Evolutionary conservation across 768 basidiomycete species (phyloP).

Genomic region (Leucocoprinus birnbaumii): DNA sequence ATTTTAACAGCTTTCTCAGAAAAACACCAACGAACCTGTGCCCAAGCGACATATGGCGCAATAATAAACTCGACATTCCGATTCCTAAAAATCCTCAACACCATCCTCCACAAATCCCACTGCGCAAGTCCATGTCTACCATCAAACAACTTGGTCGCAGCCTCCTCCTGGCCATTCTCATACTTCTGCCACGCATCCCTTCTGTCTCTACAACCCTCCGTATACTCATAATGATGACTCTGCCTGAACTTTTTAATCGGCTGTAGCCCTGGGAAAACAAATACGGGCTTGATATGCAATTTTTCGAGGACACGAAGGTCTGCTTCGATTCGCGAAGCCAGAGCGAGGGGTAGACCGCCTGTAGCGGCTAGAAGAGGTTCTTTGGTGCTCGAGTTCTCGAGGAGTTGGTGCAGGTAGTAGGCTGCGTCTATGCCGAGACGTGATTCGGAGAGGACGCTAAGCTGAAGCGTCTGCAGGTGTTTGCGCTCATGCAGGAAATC

Average conservation of each 20-base stretch:
- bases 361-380: constrained; percentile 95
- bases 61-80: constrained; percentile 94
- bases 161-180: constrained; percentile 88
- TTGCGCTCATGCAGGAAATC: constrained; percentile 87
- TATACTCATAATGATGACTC: constrained; percentile 52
- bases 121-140: constrained; percentile 67
- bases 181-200: constrained; percentile 92
- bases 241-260: constrained; percentile 75
- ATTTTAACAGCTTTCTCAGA: neutral
- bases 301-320: constrained; percentile 91
- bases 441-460: constrained; percentile 82
- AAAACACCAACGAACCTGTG: constrained; percentile 77
- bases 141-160: constrained; percentile 83
- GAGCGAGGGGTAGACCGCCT: constrained; percentile 88
- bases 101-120: constrained; percentile 94
- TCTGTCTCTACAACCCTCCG: constrained; percentile 72
- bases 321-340: constrained; percentile 84
- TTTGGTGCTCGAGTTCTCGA: constrained; percentile 70
- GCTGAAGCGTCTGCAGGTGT: constrained; percentile 78
- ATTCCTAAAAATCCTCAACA: constrained; percentile 90
- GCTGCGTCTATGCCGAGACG: constrained; percentile 97
- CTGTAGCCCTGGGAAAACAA: constrained; percentile 90
- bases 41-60: constrained; percentile 93
- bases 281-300: constrained; percentile 95
- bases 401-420: constrained; percentile 80